Conservation (phyloP, 495 filamentous ascomycete genomes). For the Penicillium turbatum region DNA sequence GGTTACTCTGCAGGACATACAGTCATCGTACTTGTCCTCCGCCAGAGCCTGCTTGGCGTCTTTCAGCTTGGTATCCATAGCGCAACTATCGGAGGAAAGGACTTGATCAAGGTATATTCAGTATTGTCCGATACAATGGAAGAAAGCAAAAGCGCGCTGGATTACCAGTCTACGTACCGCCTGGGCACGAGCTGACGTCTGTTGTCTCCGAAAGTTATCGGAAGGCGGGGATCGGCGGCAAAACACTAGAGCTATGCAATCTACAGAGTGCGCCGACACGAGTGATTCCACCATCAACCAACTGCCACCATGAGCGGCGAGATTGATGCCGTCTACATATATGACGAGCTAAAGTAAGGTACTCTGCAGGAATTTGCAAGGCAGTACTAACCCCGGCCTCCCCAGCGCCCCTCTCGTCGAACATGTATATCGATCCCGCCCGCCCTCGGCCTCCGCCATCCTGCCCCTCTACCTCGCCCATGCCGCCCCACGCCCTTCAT, state of each 20-base stretch:
- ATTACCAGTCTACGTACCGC: neutral
- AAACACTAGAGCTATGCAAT: conserved; percentile 29
- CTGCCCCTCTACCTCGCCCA: conserved; percentile 86
- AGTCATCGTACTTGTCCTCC: conserved; percentile 65
- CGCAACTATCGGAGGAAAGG: conserved; percentile 14
- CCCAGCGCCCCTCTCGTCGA: conserved; percentile 59
- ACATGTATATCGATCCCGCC: conserved; percentile 67
- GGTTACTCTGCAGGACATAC: conserved; percentile 61
- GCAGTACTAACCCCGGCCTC: conserved; percentile 11
- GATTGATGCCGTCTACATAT: conserved; percentile 95
- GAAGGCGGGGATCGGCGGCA: conserved; percentile 38
- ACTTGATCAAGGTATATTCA: neutral
- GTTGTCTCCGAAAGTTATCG: conserved; percentile 16
- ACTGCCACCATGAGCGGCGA: conserved; percentile 64
- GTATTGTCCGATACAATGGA: neutral
- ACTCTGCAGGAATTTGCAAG: neutral
- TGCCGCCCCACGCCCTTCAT: conserved; percentile 73
- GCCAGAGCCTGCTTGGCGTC: conserved; percentile 50
- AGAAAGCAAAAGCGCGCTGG: conserved; percentile 2
- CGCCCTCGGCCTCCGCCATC: conserved; percentile 69
- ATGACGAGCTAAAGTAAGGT: conserved; percentile 81
- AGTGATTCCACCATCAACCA: conserved; percentile 13
- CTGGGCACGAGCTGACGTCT: neutral
- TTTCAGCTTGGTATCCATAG: conserved; percentile 28
- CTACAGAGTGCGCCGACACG: conserved; percentile 3